Base-by-base conservation (phyloP, 495 filamentous ascomycete genomes). In the Penicillium coffeae region DNA sequence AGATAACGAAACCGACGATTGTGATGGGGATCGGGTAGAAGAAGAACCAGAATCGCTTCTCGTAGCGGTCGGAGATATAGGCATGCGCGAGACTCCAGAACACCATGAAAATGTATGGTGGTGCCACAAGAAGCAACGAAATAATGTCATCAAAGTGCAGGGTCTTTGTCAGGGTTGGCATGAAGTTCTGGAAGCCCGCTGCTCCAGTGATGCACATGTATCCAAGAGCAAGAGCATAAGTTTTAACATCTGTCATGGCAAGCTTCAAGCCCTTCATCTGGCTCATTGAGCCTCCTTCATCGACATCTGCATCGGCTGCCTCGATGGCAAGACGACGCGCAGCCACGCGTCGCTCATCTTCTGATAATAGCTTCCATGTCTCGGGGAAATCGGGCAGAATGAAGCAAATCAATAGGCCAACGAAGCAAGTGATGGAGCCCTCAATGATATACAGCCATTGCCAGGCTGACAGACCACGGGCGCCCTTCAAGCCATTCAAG, bases 31-130 rank as follows among this genome's bases (percentile, higher is more conserved):
- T 72, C 1, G 77, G 75, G 50, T 75, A 76, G 8, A 75, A 42
- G 51, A 75, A 72, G 62, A 77, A 78, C 70, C 74, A 76, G 67
- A 77, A 79, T 16, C 77, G 71, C 27, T 65, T 66, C 22, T 58
- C 58, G 34, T 71, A 21, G 3, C 59, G 66, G 54, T 79, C 78
- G 8, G 76, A 79, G 35, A 64, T 27, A 52, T 65, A 65, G 9
- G 71, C 71, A 55, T 78, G 75, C 2, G 53, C 46, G 10, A 77
- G 57, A 42, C 67, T 71, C 52, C 73, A 78, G 39, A 71, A 41
- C 21, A 78, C 73, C 73, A 79, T 79, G 62, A 80, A 78, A 38
- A 80, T 46, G 54, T 80, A 80, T 0, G 77, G 77, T 2, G 77
- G 77, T 6, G 76, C 75, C 12, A 77, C 73, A 1, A 80, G 68